phyloP scores from a whole-genome alignment of 2,329 filamentous ascomycete genomes.

The Pseudopithomyces chartarum region DNA sequence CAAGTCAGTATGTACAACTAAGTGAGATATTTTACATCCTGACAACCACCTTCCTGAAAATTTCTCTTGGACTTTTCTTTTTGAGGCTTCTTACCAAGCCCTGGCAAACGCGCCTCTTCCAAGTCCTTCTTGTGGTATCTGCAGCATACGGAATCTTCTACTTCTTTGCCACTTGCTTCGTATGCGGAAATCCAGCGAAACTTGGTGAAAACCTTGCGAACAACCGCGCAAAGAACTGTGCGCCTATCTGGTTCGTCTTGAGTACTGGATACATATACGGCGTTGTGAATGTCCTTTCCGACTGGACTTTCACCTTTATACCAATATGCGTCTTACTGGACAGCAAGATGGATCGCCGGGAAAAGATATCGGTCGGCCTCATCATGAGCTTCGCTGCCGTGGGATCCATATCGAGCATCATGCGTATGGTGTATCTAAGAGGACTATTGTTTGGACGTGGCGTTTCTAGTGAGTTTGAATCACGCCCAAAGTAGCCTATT shows the following conservation, averaged over 20 bases:
- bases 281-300: conserved; percentile 36
- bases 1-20: conserved; percentile 34
- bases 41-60: conserved; percentile 55
- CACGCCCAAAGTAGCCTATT: too few species aligned
- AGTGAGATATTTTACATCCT: conserved; percentile 59
- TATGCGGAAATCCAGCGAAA: conserved; percentile 34
- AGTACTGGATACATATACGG: conserved; percentile 38
- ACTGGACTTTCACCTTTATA: conserved; percentile 43
- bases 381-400: conserved; percentile 51
- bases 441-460: conserved; percentile 23
- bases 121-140: conserved; percentile 27
- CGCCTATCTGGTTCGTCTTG: conserved; percentile 28
- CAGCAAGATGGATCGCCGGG: conserved; percentile 50
- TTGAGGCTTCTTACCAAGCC: conserved; percentile 37
- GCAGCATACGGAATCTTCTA: conserved; percentile 37
- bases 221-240: conserved; percentile 20
- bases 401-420: conserved; percentile 37
- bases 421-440: conserved; percentile 39
- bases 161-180: conserved; percentile 33
- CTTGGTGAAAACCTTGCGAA: conserved; percentile 27
- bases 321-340: conserved; percentile 41
- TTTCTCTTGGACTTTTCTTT: conserved; percentile 44
- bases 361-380: conserved; percentile 52
- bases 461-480: conserved; percentile 12
- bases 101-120: conserved; percentile 37